Conservation (phyloP, 164 flowering plant species). For the Nymphaea colorata region DNA sequence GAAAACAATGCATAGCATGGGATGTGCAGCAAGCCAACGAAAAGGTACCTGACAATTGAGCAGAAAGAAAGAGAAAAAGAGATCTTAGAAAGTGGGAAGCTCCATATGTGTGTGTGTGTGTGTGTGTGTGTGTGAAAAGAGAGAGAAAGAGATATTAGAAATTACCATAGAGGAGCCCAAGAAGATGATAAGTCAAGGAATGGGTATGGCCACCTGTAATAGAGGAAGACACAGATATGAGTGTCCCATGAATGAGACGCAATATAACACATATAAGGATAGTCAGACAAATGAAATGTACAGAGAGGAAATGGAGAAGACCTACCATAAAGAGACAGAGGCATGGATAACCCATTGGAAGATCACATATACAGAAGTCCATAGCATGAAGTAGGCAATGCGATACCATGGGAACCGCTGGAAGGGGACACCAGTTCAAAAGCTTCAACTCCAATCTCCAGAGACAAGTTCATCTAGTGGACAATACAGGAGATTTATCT, state of each 20-base stretch:
- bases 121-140: background rate
- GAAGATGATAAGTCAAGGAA: conserved; percentile 58
- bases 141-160: background rate
- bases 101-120: background rate
- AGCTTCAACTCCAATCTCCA: background rate
- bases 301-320: background rate
- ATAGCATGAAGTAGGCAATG: conserved; percentile 70
- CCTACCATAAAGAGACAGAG: conserved; percentile 45
- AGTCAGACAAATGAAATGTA: background rate
- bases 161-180: conserved; percentile 45
- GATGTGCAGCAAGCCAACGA: conserved; percentile 65
- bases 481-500: background rate
- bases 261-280: background rate
- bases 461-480: background rate
- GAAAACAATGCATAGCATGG: conserved; percentile 71
- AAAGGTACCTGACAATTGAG: conserved; percentile 46
- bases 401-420: conserved; percentile 88
- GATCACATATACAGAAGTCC: conserved; percentile 54
- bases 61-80: background rate
- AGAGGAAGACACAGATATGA: background rate
- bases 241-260: no score
- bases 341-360: conserved; percentile 92
- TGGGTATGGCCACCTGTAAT: conserved; percentile 48
- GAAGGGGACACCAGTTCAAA: conserved; percentile 4
- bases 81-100: background rate